Evolutionary conservation across 2,329 filamentous ascomycete genomes (phyloP).

Genomic region (Fusarium nematophilum): DNA sequence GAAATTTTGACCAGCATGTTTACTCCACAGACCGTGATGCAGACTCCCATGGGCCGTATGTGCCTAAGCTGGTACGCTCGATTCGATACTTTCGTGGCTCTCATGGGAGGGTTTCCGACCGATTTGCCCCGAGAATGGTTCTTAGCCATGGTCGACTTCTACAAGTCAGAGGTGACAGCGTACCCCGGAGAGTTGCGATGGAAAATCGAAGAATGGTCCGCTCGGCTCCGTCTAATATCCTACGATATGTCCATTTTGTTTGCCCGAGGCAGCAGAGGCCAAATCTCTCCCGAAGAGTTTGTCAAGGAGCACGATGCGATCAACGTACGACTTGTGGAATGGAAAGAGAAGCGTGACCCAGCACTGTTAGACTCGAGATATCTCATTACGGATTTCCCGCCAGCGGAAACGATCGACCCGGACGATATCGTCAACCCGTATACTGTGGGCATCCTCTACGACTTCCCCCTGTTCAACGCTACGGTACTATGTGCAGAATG

Average conservation of each 20-base stretch:
- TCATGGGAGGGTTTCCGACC: constrained; percentile 83
- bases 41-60: constrained; percentile 76
- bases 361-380: constrained; percentile 70
- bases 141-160: constrained; percentile 70
- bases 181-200: constrained; percentile 73
- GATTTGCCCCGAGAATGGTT: constrained; percentile 85
- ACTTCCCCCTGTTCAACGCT: constrained; percentile 76
- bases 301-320: constrained; percentile 68
- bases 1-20: constrained; percentile 83
- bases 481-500: constrained; percentile 83
- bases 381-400: constrained; percentile 72
- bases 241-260: constrained; percentile 85
- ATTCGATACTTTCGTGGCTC: constrained; percentile 85
- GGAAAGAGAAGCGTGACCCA: constrained; percentile 69
- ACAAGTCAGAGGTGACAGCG: constrained; percentile 65
- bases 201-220: constrained; percentile 74
- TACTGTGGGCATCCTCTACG: constrained; percentile 74
- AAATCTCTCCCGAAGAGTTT: constrained; percentile 75
- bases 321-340: constrained; percentile 57
- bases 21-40: constrained; percentile 78
- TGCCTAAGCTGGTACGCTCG: constrained; percentile 90
- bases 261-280: constrained; percentile 72
- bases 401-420: constrained; percentile 60
- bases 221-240: constrained; percentile 76
- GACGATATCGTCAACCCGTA: constrained; percentile 82